Percentiles rank a stretch among this genome's conserved stretches.
phyloP scores from a whole-genome alignment of 495 filamentous ascomycete species.

The Penicillium bovifimosum region DNA sequence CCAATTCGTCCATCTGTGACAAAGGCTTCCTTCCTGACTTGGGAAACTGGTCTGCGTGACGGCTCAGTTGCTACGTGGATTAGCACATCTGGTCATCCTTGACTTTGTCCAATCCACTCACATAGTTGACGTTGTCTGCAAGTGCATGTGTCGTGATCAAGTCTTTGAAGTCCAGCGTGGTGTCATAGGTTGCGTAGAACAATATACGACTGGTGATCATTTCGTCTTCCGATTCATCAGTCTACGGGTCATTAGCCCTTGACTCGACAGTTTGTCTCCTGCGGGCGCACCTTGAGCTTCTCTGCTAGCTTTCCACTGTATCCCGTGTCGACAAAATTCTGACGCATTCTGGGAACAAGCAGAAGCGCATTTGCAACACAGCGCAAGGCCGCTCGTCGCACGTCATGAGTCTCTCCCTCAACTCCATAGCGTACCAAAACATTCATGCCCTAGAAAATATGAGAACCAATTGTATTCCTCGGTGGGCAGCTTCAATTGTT shows the following conservation, averaged over 20 bases:
- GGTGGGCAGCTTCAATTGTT: not conserved
- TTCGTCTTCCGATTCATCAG: slow-evolving; percentile 77
- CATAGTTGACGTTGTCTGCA: slow-evolving; percentile 61
- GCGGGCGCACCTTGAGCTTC: slow-evolving; percentile 54
- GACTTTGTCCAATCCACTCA: slow-evolving; percentile 19
- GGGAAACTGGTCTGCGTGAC: slow-evolving; percentile 60
- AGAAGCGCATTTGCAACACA: slow-evolving; percentile 86
- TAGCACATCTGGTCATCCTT: slow-evolving; percentile 1
- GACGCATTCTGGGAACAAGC: slow-evolving; percentile 62
- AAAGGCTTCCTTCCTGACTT: slow-evolving; percentile 36
- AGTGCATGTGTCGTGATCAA: slow-evolving; percentile 68
- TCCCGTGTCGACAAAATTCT: slow-evolving; percentile 76
- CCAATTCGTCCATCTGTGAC: slow-evolving; percentile 68
- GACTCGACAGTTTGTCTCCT: not conserved
- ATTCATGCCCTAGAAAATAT: slow-evolving; percentile 60
- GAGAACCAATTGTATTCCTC: slow-evolving; percentile 9
- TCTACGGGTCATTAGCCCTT: slow-evolving; percentile 28
- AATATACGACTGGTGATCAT: slow-evolving; percentile 79
- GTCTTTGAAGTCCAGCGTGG: slow-evolving; percentile 58
- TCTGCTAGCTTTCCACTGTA: slow-evolving; percentile 65
- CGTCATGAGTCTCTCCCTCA: slow-evolving; percentile 48
- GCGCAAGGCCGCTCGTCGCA: slow-evolving; percentile 72
- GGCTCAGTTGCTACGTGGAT: slow-evolving; percentile 53
- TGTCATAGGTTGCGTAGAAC: slow-evolving; percentile 81
- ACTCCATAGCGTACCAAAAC: slow-evolving; percentile 69